Base-by-base conservation (phyloP, 768 basidiomycete genomes). In the Boletus subparvulus region DNA sequence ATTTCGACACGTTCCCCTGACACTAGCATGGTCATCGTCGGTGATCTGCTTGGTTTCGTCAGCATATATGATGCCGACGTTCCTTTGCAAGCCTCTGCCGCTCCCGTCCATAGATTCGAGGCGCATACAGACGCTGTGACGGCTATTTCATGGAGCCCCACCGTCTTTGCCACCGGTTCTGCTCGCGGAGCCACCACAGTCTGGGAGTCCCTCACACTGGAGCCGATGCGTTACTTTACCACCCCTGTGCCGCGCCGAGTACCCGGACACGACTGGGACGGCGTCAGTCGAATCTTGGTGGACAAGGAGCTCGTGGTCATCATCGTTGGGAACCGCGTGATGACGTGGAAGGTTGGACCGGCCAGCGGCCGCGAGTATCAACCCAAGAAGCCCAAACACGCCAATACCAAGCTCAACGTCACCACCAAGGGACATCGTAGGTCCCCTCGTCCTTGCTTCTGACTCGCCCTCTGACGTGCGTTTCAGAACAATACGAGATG, bases 91-190 rank as follows among this genome's bases (percentile, higher is more conserved):
- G 56, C 61, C 28, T 39, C 56, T 45, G 55, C 70, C 32, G 64
- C 40, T 44, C 80, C 84, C 1, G 58, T 73, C 5, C 74, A 75
- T 54, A 80, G 77, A 50, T 81, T 88, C 52, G 84, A 86, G 61
- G 87, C 87, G 2, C 81, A 88, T 61, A 74, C 75, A 48, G 86
- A 88, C 59, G 85, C 83, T 0, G 78, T 92, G 26, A 86, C 86
- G 6, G 80, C 85, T 13, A 73, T 93, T 19, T 77, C 81, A 2
- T 82, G 86, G 79, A 85, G 82, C 54, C 74, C 80, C 4, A 55
- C 77, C n/a, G 75, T 83, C 16, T 73, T 93, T 46, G 78, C 82
- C 13, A 86, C 85, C 0, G 91, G 91, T 30, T 88, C 87, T 24
- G 75, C 80, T 1, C 70, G 77, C 2, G 91, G 91, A 4, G 74